Percentiles rank a stretch among this genome's conserved stretches.
phyloP scores from a whole-genome alignment of 1,139 yeast genomes.

The Debaryomyces sp. region DNA sequence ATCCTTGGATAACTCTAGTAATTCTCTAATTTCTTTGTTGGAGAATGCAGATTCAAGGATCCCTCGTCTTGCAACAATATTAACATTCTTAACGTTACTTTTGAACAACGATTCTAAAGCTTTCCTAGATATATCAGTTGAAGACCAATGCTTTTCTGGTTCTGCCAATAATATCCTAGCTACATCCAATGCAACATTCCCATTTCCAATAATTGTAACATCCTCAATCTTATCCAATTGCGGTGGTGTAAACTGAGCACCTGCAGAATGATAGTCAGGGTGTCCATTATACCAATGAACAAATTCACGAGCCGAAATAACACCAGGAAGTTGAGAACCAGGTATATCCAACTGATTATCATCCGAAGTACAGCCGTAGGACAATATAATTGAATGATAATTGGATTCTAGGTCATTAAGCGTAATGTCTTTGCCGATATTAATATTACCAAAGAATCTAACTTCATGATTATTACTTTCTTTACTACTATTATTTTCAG shows the following conservation, averaged over 20 bases:
- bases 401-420: constrained; percentile 50
- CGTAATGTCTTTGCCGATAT: constrained; percentile 59
- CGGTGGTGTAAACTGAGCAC: constrained; percentile 42
- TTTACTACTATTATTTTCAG: not conserved
- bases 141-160: constrained; percentile 53
- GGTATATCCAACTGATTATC: constrained; percentile 62
- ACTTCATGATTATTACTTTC: constrained; percentile 37
- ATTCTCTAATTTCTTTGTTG: constrained; percentile 87
- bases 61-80: constrained; percentile 85
- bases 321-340: constrained; percentile 65
- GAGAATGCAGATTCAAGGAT: constrained; percentile 84
- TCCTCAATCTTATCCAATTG: constrained; percentile 60
- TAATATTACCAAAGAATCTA: constrained; percentile 74
- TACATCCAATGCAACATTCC: constrained; percentile 95
- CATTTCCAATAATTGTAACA: constrained; percentile 91
- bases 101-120: constrained; percentile 58
- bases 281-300: constrained; percentile 97
- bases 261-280: constrained; percentile 53
- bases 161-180: constrained; percentile 76
- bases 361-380: constrained; percentile 76
- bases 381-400: constrained; percentile 74
- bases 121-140: constrained; percentile 71
- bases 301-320: constrained; percentile 81
- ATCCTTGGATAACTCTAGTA: constrained; percentile 60
- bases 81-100: constrained; percentile 62